Evolutionary conservation across 768 basidiomycete species (phyloP).

Genomic region (Naematelia encephala): DNA sequence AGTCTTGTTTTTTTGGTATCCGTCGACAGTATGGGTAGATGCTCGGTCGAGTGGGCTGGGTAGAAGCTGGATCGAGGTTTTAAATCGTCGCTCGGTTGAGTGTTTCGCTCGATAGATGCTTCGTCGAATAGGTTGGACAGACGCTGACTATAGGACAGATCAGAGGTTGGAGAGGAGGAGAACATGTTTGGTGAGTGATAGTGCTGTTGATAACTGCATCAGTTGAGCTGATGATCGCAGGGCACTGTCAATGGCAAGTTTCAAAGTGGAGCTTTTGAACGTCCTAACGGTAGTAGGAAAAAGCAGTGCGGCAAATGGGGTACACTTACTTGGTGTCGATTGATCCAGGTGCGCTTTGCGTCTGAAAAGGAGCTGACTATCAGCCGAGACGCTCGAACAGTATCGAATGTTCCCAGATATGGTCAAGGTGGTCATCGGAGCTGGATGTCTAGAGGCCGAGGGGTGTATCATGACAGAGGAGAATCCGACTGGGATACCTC

Average conservation of each 20-base stretch:
- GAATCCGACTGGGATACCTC: conserved; percentile 13
- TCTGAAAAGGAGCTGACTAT: neutral
- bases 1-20: neutral
- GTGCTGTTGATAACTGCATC: neutral
- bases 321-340: neutral
- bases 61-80: neutral
- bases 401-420: conserved; percentile 12
- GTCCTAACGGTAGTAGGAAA: neutral
- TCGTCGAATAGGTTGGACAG: neutral
- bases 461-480: conserved; percentile 10
- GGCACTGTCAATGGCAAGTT: neutral
- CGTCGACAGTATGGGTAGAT: neutral
- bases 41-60: neutral
- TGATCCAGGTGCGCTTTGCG: neutral
- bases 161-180: conserved; percentile 9
- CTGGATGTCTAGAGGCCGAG: conserved; percentile 3
- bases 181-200: conserved; percentile 7
- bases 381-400: conserved; percentile 9
- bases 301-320: neutral
- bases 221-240: neutral
- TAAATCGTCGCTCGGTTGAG: neutral
- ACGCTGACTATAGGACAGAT: neutral
- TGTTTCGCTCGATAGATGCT: neutral
- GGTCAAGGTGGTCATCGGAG: conserved; percentile 8
- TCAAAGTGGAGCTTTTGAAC: too few species aligned